phyloP scores from a whole-genome alignment of 2,329 filamentous ascomycete species.

The Trichoderma sp. region DNA sequence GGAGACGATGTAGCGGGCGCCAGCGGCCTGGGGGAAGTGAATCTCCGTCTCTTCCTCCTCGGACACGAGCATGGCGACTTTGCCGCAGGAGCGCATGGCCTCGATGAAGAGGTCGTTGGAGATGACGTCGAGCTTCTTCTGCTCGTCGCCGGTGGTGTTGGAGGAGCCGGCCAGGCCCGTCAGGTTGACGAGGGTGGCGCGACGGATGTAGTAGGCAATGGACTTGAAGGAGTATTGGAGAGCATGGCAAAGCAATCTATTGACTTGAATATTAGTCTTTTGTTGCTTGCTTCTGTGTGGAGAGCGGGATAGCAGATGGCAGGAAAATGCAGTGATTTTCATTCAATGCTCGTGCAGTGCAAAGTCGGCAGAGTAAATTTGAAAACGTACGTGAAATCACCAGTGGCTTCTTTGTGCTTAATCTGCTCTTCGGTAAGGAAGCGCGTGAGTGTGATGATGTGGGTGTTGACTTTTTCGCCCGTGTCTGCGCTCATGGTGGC shows the following conservation, averaged over 20 bases:
- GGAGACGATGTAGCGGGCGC: conserved; percentile 87
- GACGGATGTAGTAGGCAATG: conserved; percentile 98
- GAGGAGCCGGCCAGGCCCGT: conserved; percentile 91
- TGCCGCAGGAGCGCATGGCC: conserved; percentile 89
- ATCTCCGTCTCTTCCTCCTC: conserved; percentile 96
- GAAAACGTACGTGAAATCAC: conserved; percentile 87
- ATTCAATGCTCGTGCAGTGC: not conserved
- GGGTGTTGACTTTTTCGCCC: conserved; percentile 83
- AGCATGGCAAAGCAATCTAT: conserved; percentile 88
- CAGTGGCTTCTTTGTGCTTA: conserved; percentile 91
- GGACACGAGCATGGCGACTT: conserved; percentile 89
- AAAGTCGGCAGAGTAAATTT: not conserved
- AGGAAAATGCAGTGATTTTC: not conserved
- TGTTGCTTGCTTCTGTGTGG: not conserved
- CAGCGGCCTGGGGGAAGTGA: conserved; percentile 72
- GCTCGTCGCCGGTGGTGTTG: conserved; percentile 94
- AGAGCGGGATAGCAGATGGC: not conserved
- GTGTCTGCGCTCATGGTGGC: conserved; percentile 35
- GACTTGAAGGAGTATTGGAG: conserved; percentile 99
- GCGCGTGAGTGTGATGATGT: conserved; percentile 92
- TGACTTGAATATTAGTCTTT: not conserved
- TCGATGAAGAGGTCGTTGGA: conserved; percentile 97
- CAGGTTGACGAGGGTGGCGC: conserved; percentile 91
- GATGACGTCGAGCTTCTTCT: conserved; percentile 99
- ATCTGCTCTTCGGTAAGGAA: conserved; percentile 95